A percentile compares a stretch with the other conserved stretches of the same genome.
Evolutionary conservation across 345 rosid genomes (phyloP).

Genomic region (Aquilaria malaccensis): DNA sequence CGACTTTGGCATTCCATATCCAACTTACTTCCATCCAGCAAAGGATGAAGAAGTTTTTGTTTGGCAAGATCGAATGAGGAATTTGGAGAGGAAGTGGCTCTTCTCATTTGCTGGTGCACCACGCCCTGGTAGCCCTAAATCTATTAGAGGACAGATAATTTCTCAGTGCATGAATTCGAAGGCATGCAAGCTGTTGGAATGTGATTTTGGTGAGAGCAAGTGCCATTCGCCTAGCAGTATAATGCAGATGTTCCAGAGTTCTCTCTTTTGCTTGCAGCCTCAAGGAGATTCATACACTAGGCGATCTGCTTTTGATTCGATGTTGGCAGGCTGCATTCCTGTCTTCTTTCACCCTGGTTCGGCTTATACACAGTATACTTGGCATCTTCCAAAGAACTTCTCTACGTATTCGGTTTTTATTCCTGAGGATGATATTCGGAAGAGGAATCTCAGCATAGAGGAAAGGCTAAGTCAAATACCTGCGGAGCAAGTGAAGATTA

Average conservation of each 20-base stretch:
- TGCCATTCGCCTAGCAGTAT: conserved; percentile 92
- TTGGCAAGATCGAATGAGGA: conserved; percentile 87
- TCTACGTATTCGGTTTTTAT: conserved; percentile 79
- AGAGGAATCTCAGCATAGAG: conserved; percentile 68
- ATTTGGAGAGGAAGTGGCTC: conserved; percentile 76
- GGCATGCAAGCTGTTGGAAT: conserved; percentile 62
- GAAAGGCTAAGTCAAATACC: conserved; percentile 62
- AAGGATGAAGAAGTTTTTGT: conserved; percentile 66
- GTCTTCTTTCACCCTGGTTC: conserved; percentile 95
- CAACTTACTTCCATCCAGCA: conserved; percentile 90
- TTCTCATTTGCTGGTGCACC: conserved; percentile 98
- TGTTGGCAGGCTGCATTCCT: conserved; percentile 87
- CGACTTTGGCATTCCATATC: conserved; percentile 85
- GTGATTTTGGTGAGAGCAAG: conserved; percentile 89
- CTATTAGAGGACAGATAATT: conserved; percentile 82
- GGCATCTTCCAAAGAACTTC: conserved; percentile 87
- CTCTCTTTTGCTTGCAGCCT: conserved; percentile 78
- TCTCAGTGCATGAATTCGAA: conserved; percentile 56
- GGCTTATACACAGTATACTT: conserved; percentile 80
- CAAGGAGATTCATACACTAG: conserved; percentile 92
- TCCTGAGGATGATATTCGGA: conserved; percentile 71
- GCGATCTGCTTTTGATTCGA: conserved; percentile 80
- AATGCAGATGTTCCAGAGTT: conserved; percentile 85
- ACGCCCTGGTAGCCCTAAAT: conserved; percentile 59
- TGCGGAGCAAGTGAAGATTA: conserved; percentile 56